These are phyloP conservation scores for Fonsecaea multimorphosa DNA, from an alignment of 2,329 filamentous ascomycete genomes.

Conservation along the genomic window DNA sequence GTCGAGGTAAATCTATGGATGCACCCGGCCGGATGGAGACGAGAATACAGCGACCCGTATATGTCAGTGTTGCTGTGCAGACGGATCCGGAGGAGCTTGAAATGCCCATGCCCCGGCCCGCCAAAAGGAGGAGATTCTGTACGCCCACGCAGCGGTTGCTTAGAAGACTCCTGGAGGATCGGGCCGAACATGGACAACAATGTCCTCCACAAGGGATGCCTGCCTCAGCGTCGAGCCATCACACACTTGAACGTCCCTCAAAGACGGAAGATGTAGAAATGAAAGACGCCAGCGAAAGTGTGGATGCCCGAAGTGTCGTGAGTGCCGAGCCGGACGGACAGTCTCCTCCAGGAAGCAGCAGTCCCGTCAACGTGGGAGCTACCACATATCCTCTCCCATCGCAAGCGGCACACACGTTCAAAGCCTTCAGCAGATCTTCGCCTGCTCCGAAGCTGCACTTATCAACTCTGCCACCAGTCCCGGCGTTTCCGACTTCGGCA, in stretches of 20 bases:
- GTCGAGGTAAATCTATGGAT: slow-evolving; percentile 40
- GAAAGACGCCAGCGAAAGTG: slow-evolving; percentile 48
- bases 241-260: slow-evolving; percentile 32
- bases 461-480: slow-evolving; percentile 43
- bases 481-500: slow-evolving; percentile 36
- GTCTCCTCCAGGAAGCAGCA: slow-evolving; percentile 15
- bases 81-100: slow-evolving; percentile 52
- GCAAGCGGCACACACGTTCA: slow-evolving; percentile 39
- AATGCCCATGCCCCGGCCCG: slow-evolving; percentile 40
- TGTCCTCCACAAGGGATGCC: slow-evolving; percentile 32
- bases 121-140: slow-evolving; percentile 44
- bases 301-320: background rate
- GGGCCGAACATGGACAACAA: slow-evolving; percentile 45
- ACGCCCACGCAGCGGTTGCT: slow-evolving; percentile 52
- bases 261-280: slow-evolving; percentile 52
- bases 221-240: slow-evolving; percentile 3
- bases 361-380: slow-evolving; percentile 26
- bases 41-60: slow-evolving; percentile 44
- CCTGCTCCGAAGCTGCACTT: slow-evolving; percentile 46
- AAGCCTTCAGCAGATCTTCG: slow-evolving; percentile 31
- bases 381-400: slow-evolving; percentile 38
- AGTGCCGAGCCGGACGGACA: slow-evolving; percentile 5
- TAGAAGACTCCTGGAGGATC: slow-evolving; percentile 51
- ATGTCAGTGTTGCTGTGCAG: slow-evolving; percentile 52
- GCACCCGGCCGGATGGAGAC: slow-evolving; percentile 43